phyloP scores from a whole-genome alignment of 805 yeast species.

The Metschnikowia cubensis region DNA sequence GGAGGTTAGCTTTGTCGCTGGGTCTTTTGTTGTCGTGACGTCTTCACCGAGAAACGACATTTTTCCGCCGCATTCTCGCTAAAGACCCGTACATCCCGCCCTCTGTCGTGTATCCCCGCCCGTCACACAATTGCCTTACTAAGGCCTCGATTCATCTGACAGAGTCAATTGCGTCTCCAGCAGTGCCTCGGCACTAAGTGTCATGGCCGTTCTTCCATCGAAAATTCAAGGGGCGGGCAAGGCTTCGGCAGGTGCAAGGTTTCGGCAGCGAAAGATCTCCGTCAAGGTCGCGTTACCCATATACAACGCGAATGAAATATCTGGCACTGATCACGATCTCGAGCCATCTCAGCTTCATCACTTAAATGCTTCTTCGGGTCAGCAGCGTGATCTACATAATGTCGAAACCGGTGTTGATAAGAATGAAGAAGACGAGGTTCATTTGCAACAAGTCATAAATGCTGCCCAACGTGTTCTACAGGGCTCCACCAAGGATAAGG shows the following conservation, averaged over 20 bases:
- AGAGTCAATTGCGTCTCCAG: neutral
- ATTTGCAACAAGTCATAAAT: slow-evolving; percentile 84
- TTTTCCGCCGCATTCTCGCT: slow-evolving; percentile 14
- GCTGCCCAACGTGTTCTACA: slow-evolving; percentile 66
- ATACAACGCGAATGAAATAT: slow-evolving; percentile 72
- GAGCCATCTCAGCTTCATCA: slow-evolving; percentile 43
- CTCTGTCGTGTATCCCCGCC: neutral
- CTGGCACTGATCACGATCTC: slow-evolving; percentile 58
- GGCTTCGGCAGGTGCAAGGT: slow-evolving; percentile 56
- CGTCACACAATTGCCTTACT: neutral
- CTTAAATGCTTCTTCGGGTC: slow-evolving; percentile 45
- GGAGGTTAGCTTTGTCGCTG: slow-evolving; percentile 2
- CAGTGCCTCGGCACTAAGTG: slow-evolving; percentile 15
- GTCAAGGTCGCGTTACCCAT: slow-evolving; percentile 84
- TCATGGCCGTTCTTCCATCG: slow-evolving; percentile 41
- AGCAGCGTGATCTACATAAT: slow-evolving; percentile 81
- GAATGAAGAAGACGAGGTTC: slow-evolving; percentile 95
- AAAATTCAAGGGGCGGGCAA: slow-evolving; percentile 31
- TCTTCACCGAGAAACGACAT: slow-evolving; percentile 17
- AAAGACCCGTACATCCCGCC: slow-evolving; percentile 24
- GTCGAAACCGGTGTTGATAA: slow-evolving; percentile 98
- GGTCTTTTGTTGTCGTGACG: slow-evolving; percentile 10
- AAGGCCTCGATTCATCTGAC: slow-evolving; percentile 1
- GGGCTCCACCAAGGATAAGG: slow-evolving; percentile 31
- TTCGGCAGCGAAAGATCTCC: slow-evolving; percentile 91